Conservation (phyloP, 179 eudicot species). For the Spergularia azorica region DNA sequence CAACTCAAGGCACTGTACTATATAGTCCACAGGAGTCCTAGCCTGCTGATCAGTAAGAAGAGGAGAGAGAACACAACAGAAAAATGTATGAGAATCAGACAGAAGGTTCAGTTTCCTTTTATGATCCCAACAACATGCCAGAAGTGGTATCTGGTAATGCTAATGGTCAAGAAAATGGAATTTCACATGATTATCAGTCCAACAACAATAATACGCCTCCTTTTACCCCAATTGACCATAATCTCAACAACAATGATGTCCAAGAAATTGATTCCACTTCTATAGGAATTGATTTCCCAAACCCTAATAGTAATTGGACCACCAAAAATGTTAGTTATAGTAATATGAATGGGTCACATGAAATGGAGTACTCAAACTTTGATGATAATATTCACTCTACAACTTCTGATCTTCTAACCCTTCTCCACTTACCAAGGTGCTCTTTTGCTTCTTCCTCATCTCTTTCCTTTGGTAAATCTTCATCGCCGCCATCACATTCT, state of each 20-base stretch:
- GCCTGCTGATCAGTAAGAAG: not conserved
- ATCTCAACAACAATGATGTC: not conserved
- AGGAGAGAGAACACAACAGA: not conserved
- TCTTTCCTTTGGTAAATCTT: constrained; percentile 30
- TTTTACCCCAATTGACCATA: constrained; percentile 24
- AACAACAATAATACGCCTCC: constrained; percentile 7
- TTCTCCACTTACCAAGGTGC: constrained; percentile 40
- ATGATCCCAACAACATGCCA: constrained; percentile 52
- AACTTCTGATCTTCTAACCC: constrained; percentile 40
- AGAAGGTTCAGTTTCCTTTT: constrained; percentile 32
- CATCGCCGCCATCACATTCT: constrained; percentile 18
- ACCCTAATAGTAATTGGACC: constrained; percentile 14
- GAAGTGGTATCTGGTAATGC: constrained; percentile 16
- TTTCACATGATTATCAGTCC: no score
- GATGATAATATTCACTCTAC: constrained; percentile 22
- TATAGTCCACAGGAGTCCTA: not conserved
- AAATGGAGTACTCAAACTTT: constrained; percentile 22
- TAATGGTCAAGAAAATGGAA: not conserved
- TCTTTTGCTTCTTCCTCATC: constrained; percentile 29
- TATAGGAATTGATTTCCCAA: constrained; percentile 20
- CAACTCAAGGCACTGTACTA: constrained; percentile 13
- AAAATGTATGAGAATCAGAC: constrained; percentile 34
- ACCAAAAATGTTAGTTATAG: not conserved
- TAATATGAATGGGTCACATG: not conserved
- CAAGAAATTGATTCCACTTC: constrained; percentile 5